phyloP scores from a whole-genome alignment of 2,329 filamentous ascomycete genomes.

The Allantophomopsis cytisporea region DNA sequence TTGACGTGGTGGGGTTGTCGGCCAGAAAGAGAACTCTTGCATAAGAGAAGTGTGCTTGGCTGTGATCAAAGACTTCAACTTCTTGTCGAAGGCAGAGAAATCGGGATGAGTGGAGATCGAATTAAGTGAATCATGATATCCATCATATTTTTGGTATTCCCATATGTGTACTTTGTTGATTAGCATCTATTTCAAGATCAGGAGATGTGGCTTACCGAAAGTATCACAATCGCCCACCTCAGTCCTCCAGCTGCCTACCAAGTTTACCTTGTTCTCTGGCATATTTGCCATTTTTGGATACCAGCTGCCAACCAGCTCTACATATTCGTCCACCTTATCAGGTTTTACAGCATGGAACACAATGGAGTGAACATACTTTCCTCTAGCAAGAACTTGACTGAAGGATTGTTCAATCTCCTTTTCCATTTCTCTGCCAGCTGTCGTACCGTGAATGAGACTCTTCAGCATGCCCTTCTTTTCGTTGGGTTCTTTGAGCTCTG shows the following conservation, averaged over 20 bases:
- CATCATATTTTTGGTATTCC: slow-evolving; percentile 96
- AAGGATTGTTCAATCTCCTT: slow-evolving; percentile 94
- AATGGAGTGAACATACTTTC: slow-evolving; percentile 97
- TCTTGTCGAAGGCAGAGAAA: slow-evolving; percentile 69
- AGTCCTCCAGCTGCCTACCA: slow-evolving; percentile 96
- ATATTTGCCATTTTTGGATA: slow-evolving; percentile 80
- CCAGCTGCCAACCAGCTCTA: slow-evolving; percentile 77
- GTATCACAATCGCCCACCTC: slow-evolving; percentile 96
- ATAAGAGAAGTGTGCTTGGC: slow-evolving; percentile 84
- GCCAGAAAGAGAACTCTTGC: slow-evolving; percentile 99
- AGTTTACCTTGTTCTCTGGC: slow-evolving; percentile 83
- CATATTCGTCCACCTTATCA: slow-evolving; percentile 90
- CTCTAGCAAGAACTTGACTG: slow-evolving; percentile 83
- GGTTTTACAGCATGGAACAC: slow-evolving; percentile 93
- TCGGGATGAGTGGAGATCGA: slow-evolving; percentile 72
- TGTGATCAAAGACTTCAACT: slow-evolving; percentile 74
- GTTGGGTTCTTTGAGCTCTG: slow-evolving; percentile 45
- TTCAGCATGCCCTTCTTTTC: slow-evolving; percentile 64
- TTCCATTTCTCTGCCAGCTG: slow-evolving; percentile 87
- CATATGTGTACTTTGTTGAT: slow-evolving; percentile 79
- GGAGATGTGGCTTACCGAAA: slow-evolving; percentile 51
- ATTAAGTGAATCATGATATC: slow-evolving; percentile 86
- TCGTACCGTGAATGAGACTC: slow-evolving; percentile 91
- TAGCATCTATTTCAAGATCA: slow-evolving; percentile 13
- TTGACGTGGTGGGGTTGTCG: slow-evolving; percentile 77